Percentiles rank a stretch among this genome's conserved stretches.
Evolutionary conservation across 2,329 filamentous ascomycete species (phyloP).

Genomic region (Aspergillus ochraceoroseus): DNA sequence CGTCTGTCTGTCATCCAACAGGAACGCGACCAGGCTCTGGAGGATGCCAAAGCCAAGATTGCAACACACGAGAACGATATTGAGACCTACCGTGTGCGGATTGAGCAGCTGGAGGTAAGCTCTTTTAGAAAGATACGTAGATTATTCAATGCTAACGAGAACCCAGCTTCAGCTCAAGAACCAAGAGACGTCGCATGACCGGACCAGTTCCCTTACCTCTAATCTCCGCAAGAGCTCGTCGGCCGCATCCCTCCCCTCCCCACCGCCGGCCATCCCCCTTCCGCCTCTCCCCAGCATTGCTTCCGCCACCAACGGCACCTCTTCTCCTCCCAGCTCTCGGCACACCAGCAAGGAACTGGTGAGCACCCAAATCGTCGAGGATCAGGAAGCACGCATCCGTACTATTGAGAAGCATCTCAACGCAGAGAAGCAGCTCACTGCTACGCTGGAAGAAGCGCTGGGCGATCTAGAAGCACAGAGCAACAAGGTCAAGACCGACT

Average conservation of each 20-base stretch:
- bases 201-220: conserved; percentile 58
- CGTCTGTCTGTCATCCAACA: conserved; percentile 75
- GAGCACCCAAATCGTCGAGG: conserved; percentile 78
- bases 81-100: conserved; percentile 50
- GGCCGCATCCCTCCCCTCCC: conserved; percentile 79
- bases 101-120: conserved; percentile 70
- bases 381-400: conserved; percentile 89
- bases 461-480: conserved; percentile 88
- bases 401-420: conserved; percentile 95
- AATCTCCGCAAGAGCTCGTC: conserved; percentile 81
- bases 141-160: conserved; percentile 18
- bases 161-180: conserved; percentile 43
- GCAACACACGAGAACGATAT: conserved; percentile 62
- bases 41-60: conserved; percentile 68
- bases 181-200: conserved; percentile 45
- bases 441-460: conserved; percentile 90
- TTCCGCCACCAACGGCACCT: conserved; percentile 46
- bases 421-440: conserved; percentile 92
- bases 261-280: conserved; percentile 91
- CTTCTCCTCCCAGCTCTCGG: conserved; percentile 58
- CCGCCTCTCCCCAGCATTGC: conserved; percentile 72
- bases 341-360: conserved; percentile 78
- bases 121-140: not conserved
- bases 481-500: conserved; percentile 85
- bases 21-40: conserved; percentile 68